Evolutionary conservation across 2,329 filamentous ascomycete species (phyloP).

Genomic region (Alternaria infectoria): DNA sequence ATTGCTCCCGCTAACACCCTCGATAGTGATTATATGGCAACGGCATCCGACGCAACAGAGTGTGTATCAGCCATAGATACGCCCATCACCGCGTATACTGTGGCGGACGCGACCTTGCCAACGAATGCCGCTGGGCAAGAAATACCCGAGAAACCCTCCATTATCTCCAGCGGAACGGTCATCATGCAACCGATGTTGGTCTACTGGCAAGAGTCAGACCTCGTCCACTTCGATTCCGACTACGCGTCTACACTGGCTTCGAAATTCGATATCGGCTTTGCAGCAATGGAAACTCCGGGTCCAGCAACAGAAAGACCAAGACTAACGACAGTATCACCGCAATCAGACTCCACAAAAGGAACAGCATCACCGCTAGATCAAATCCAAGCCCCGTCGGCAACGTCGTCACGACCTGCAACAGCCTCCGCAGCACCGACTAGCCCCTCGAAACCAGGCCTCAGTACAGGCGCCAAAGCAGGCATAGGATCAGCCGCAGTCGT

Average conservation of each 20-base stretch:
- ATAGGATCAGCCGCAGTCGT: neutral
- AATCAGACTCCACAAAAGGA: neutral
- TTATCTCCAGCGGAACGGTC: neutral
- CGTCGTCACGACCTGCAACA: neutral
- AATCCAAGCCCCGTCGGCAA: fast-evolving
- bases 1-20: neutral
- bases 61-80: neutral
- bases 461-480: neutral
- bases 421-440: neutral
- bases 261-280: neutral
- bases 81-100: neutral
- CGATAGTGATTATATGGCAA: neutral
- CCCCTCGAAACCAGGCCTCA: neutral
- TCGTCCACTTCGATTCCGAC: neutral
- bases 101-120: neutral
- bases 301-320: neutral
- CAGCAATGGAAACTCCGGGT: neutral
- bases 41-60: neutral
- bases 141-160: neutral
- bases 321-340: neutral
- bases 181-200: neutral
- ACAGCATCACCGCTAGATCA: neutral
- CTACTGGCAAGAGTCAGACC: neutral
- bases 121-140: neutral
- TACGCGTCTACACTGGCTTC: neutral